phyloP scores from a whole-genome alignment of 352 stramenopile genomes.

The Peronosclerospora sorghi region DNA sequence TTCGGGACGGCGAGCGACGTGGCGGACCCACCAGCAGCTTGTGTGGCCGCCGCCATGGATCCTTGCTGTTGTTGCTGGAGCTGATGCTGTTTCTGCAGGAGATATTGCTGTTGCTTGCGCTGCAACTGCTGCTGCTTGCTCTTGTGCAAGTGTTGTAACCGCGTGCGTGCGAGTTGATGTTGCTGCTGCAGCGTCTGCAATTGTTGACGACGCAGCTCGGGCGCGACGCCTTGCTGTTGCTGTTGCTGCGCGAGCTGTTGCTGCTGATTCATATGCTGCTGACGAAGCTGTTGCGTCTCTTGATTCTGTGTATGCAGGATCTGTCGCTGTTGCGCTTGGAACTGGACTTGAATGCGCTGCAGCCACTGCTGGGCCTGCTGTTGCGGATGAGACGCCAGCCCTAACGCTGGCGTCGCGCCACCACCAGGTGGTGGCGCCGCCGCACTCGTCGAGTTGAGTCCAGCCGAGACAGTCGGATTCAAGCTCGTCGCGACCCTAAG shows the following conservation, averaged over 20 bases:
- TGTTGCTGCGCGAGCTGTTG: slow-evolving; percentile 64
- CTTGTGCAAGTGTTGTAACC: slow-evolving; percentile 66
- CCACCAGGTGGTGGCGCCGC: slow-evolving; percentile 9
- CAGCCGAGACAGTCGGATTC: slow-evolving; percentile 20
- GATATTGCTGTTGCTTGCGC: slow-evolving; percentile 69
- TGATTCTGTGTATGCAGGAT: slow-evolving; percentile 64
- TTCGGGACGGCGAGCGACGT: slow-evolving; percentile 27
- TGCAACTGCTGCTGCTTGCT: slow-evolving; percentile 75
- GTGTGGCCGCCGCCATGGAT: slow-evolving; percentile 21
- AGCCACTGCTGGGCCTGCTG: slow-evolving; percentile 73
- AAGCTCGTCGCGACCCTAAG: slow-evolving; percentile 14
- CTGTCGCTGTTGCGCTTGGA: slow-evolving; percentile 66
- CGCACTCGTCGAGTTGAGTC: slow-evolving; percentile 17
- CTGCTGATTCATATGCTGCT: slow-evolving; percentile 67
- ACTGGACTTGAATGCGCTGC: slow-evolving; percentile 74
- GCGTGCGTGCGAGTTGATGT: slow-evolving; percentile 49
- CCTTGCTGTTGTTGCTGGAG: slow-evolving; percentile 51
- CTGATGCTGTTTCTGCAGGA: slow-evolving; percentile 70
- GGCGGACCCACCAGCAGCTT: slow-evolving; percentile 21
- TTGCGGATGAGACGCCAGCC: slow-evolving; percentile 31
- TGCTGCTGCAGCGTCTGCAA: slow-evolving; percentile 71
- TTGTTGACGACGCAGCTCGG: slow-evolving; percentile 52
- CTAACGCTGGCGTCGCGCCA: slow-evolving; percentile 13
- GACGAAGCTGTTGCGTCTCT: slow-evolving; percentile 63
- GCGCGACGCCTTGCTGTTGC: slow-evolving; percentile 46